Evolutionary conservation across 2,329 filamentous ascomycete species (phyloP).

Genomic region (Epichloe amarillans): DNA sequence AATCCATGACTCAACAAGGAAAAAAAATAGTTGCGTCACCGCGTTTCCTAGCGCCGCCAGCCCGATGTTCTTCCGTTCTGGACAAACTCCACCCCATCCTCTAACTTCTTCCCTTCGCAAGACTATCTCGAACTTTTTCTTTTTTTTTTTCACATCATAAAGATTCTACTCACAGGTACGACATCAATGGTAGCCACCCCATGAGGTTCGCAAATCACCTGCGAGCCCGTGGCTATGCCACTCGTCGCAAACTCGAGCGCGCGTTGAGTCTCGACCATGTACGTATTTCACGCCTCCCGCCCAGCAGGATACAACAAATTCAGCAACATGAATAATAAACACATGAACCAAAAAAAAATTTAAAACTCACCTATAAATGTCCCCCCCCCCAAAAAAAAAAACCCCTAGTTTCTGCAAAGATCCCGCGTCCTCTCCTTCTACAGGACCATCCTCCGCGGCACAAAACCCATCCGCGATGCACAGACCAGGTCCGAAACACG

Average conservation of each 20-base stretch:
- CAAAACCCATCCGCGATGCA: conserved; percentile 35
- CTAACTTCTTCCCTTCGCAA: neutral
- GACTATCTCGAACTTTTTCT: too few relatives aligned
- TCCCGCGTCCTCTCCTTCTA: conserved; percentile 42
- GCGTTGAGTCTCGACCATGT: conserved; percentile 47
- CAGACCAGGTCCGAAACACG: conserved; percentile 41
- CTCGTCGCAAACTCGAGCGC: conserved; percentile 18
- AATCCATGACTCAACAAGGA: neutral
- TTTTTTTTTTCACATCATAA: too few relatives aligned
- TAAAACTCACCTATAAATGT: neutral
- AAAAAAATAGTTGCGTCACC: neutral
- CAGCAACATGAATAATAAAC: neutral
- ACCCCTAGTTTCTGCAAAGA: conserved; percentile 43
- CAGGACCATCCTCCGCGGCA: conserved; percentile 42
- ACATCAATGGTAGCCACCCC: neutral
- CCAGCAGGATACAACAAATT: neutral
- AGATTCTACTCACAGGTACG: neutral
- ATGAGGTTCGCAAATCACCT: conserved; percentile 15
- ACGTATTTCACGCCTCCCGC: conserved; percentile 6
- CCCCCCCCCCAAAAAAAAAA: neutral
- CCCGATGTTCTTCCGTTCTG: conserved; percentile 10
- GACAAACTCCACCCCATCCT: neutral
- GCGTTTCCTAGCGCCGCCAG: neutral
- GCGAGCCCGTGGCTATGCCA: conserved; percentile 22
- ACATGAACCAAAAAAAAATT: neutral